Base-by-base conservation (phyloP, 345 rosid genomes). In the Eutrema heterophyllum region DNA sequence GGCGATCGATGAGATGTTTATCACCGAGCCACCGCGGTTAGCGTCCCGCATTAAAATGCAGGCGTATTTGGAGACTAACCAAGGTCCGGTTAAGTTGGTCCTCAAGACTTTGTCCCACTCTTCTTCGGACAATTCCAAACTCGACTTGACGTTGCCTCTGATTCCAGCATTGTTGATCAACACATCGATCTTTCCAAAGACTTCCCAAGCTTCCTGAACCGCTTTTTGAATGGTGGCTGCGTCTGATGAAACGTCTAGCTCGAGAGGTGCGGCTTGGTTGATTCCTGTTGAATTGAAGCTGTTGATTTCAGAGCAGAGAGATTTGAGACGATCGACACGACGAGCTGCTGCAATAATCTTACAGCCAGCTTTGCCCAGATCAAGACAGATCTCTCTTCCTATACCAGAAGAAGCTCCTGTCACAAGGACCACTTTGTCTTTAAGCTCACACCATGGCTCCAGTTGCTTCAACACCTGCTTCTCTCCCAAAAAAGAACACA, bases 371-470 rank as follows among this genome's bases (percentile, higher is more conserved):
- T 82, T 85, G 56, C 85, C 87, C 2, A 93, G 75, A 83, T 90
- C 96, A 40, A 88, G 84, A 73, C 93, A 87, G 51, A 89, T 76
- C n/a, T 93, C 96, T 56, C 85, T 60, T 50, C 98, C 98, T 24
- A 90, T 62, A 50, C 98, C 97, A 30, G 97, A 83, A 49, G 95
- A 93, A 18, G 93, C 97, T 32, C 98, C 96, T 43, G 98, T 93
- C 11, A 93, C 87, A 77, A 93, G 66, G 13, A 93, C 97, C 68
- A 90, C 98, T 71, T 86, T 93, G 87, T 70, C 82, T 15, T 67
- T 65, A 7, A 90, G 69, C 30, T 87, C 80, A 67, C 59, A 26
- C 98, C 97, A 90, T 29, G 97, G 97, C 86, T 88, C 97, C 44
- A 87, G 73, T 26, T 75, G 86, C 39, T 51, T 44, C 29, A 64